These are phyloP conservation scores for Macrocybe gigantea DNA, from an alignment of 768 basidiomycete genomes.

Conservation along the genomic window DNA sequence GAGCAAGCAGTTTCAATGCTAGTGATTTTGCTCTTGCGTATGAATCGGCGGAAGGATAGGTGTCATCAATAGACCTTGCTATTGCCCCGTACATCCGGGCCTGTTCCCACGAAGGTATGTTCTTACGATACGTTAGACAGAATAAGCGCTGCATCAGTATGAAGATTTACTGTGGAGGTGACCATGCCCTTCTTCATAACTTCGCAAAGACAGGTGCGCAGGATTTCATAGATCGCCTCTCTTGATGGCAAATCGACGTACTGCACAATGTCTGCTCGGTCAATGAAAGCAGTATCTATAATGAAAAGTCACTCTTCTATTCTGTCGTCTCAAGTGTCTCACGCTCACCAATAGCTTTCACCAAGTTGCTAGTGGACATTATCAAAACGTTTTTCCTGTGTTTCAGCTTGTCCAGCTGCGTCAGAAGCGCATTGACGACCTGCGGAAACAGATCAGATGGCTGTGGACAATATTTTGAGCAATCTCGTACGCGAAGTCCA, in stretches of 20 bases:
- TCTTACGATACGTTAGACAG: slow-evolving; percentile 28
- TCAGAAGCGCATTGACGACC: slow-evolving; percentile 97
- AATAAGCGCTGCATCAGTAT: neutral
- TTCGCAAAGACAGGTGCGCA: slow-evolving; percentile 77
- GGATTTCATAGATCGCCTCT: slow-evolving; percentile 91
- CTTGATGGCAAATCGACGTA: slow-evolving; percentile 88
- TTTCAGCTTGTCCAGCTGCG: slow-evolving; percentile 93
- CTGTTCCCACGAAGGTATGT: slow-evolving; percentile 55
- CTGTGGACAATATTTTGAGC: neutral
- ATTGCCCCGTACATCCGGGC: slow-evolving; percentile 50
- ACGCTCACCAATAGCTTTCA: slow-evolving; percentile 79
- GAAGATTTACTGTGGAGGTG: slow-evolving; percentile 45
- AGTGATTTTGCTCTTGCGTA: slow-evolving; percentile 47
- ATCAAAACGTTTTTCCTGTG: slow-evolving; percentile 91
- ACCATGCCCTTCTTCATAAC: slow-evolving; percentile 74
- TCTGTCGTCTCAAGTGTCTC: neutral
- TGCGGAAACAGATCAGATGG: slow-evolving; percentile 20
- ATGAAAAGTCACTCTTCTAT: neutral
- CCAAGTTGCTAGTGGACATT: slow-evolving; percentile 94
- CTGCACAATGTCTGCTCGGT: slow-evolving; percentile 95
- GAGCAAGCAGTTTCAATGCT: slow-evolving; percentile 50
- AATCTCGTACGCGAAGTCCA: slow-evolving; percentile 66
- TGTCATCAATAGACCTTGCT: slow-evolving; percentile 15
- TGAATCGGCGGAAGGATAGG: slow-evolving; percentile 19
- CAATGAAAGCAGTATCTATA: slow-evolving; percentile 89